Conservation (phyloP, 2,329 filamentous ascomycete species). For the Neonectria ditissima region DNA sequence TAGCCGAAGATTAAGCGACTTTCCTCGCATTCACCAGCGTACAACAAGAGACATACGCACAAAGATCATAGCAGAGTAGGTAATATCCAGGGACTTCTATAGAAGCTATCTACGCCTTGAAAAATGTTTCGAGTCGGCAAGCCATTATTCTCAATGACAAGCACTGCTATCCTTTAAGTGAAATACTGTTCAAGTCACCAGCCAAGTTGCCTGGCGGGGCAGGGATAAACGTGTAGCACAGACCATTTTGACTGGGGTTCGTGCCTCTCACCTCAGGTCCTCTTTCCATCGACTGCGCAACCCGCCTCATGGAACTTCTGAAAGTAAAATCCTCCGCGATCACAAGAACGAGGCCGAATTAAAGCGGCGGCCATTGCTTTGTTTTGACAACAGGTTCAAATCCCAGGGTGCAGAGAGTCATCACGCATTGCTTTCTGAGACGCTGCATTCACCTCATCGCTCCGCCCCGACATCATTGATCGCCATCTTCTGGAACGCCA, state of each 20-base stretch:
- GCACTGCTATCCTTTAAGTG: not conserved
- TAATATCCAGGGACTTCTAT: not conserved
- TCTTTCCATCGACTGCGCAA: not conserved
- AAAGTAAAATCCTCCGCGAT: not conserved
- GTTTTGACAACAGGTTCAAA: not conserved
- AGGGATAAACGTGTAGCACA: not conserved
- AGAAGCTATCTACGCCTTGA: too few relatives aligned
- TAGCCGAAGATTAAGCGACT: slow-evolving; percentile 44
- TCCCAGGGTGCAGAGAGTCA: too few relatives aligned
- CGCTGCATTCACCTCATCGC: not conserved
- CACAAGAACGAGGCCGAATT: not conserved
- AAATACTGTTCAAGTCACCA: not conserved
- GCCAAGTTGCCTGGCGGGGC: too few relatives aligned
- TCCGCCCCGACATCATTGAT: not conserved
- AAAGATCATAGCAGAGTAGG: not conserved
- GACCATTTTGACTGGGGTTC: not conserved
- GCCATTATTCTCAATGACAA: not conserved
- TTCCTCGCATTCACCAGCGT: not conserved
- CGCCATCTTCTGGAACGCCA: not conserved
- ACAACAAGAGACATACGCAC: too few relatives aligned
- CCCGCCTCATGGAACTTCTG: not conserved
- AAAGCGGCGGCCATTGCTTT: not conserved
- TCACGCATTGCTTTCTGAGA: not conserved
- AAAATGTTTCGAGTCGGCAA: too few relatives aligned
- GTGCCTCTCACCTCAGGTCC: slow-evolving; percentile 9